Conservation (phyloP, 495 filamentous ascomycete genomes). For the Pyronema domesticum region DNA sequence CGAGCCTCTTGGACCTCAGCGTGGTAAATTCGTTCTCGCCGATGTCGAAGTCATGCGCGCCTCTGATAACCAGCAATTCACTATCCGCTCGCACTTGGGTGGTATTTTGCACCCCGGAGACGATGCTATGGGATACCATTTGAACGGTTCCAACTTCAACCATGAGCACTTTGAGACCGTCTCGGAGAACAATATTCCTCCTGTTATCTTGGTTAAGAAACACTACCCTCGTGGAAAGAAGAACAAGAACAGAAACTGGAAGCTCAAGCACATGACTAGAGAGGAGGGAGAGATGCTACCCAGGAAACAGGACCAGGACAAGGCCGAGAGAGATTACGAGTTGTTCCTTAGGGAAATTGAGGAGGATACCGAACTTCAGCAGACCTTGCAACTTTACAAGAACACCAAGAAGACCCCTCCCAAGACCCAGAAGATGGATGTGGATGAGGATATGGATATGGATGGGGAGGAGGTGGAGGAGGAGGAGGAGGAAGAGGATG, state of each 20-base stretch:
- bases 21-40: constrained; percentile 66
- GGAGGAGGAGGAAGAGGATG: constrained; percentile 46
- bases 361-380: constrained; percentile 74
- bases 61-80: constrained; percentile 72
- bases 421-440: constrained; percentile 29
- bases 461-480: constrained; percentile 33
- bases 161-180: constrained; percentile 63
- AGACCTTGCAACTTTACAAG: constrained; percentile 76
- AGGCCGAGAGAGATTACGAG: constrained; percentile 82
- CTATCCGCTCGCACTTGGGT: constrained; percentile 77
- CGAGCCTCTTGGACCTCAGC: constrained; percentile 53
- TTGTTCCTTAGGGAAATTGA: constrained; percentile 94
- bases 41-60: constrained; percentile 77
- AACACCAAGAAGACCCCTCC: constrained; percentile 29
- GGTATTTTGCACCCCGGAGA: constrained; percentile 75
- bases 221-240: constrained; percentile 72
- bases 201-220: constrained; percentile 93
- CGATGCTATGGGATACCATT: constrained; percentile 75
- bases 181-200: constrained; percentile 61
- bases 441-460: constrained; percentile 22
- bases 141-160: constrained; percentile 84
- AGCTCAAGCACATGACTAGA: constrained; percentile 76
- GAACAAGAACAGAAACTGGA: constrained; percentile 70
- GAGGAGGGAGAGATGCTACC: constrained; percentile 69
- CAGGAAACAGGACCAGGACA: constrained; percentile 63